Conservation (phyloP, 2,329 filamentous ascomycete species). For the Xylaria multiplex region DNA sequence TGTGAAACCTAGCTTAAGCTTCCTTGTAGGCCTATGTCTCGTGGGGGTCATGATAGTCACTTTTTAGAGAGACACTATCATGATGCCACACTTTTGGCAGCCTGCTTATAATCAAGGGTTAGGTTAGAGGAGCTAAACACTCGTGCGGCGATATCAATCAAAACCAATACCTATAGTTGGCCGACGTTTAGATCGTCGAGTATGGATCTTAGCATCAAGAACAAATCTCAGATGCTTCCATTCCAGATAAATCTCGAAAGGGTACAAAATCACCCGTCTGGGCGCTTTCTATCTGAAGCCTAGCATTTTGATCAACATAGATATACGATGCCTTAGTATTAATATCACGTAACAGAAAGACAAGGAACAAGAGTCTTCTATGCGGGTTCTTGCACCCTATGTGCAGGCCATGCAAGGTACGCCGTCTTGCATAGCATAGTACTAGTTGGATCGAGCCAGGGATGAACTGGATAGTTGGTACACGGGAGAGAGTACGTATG, state of each 20-base stretch:
- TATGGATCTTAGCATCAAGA: neutral
- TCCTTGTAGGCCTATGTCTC: no score
- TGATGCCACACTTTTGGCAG: neutral
- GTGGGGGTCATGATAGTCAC: no score
- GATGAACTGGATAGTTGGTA: neutral
- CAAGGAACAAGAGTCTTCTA: neutral
- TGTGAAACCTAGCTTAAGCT: no score
- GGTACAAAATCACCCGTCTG: neutral
- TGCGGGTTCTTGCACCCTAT: constrained; percentile 9
- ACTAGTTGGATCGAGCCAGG: constrained; percentile 6
- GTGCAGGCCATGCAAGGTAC: constrained; percentile 12
- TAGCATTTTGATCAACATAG: neutral
- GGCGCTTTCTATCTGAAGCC: neutral
- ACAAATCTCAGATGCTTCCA: neutral
- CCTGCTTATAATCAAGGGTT: no score
- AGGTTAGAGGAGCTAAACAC: neutral
- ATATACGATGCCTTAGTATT: neutral
- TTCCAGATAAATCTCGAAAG: neutral
- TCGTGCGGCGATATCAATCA: neutral
- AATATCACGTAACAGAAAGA: constrained; percentile 1
- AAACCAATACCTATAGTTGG: neutral
- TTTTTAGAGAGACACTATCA: no score
- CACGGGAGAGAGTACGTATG: constrained; percentile 6
- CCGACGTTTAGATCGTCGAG: neutral
- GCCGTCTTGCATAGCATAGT: constrained; percentile 10